A percentile compares a stretch with the other conserved stretches of the same genome.
Evolutionary conservation across 129 eudicot genomes (phyloP).

Genomic region (Pseudognaphalium luteoalbum): DNA sequence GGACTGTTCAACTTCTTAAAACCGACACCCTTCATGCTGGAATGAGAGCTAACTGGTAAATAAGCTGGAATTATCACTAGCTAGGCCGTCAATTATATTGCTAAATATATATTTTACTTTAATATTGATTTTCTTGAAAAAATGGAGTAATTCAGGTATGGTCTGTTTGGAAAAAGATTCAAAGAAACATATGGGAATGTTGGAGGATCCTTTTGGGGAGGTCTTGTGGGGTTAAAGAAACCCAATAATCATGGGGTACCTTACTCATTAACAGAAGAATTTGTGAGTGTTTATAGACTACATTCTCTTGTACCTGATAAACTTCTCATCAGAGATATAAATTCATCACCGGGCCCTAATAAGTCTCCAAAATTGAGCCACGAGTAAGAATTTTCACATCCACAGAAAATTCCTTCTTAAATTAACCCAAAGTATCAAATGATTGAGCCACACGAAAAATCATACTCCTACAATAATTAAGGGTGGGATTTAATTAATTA

Average conservation of each 20-base stretch:
- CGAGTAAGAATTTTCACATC: slow-evolving; percentile 19
- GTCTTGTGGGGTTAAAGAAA: slow-evolving; percentile 52
- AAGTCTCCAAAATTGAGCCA: slow-evolving; percentile 49
- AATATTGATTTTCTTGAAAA: not conserved
- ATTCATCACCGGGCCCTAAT: slow-evolving; percentile 47
- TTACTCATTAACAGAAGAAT: slow-evolving; percentile 69
- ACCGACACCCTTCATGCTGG: slow-evolving; percentile 51
- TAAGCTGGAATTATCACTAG: not conserved
- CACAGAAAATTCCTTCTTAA: no score
- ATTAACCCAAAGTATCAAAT: no score
- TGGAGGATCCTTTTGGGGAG: slow-evolving; percentile 47
- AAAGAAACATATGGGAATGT: slow-evolving; percentile 57
- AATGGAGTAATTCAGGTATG: slow-evolving; percentile 39
- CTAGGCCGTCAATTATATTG: no score
- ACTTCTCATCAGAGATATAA: slow-evolving; percentile 41
- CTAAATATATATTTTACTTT: not conserved
- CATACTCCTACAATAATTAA: no score
- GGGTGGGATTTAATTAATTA: no score
- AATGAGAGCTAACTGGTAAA: slow-evolving; percentile 63
- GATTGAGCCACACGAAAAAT: no score
- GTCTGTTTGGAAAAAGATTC: slow-evolving; percentile 50
- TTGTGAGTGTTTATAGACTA: slow-evolving; percentile 58
- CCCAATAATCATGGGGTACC: slow-evolving; percentile 62
- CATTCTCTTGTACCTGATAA: slow-evolving; percentile 59
- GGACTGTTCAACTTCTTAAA: slow-evolving; percentile 72